Evolutionary conservation across 352 stramenopile species (phyloP).

Genomic region (Peronosclerospora sorghi): DNA sequence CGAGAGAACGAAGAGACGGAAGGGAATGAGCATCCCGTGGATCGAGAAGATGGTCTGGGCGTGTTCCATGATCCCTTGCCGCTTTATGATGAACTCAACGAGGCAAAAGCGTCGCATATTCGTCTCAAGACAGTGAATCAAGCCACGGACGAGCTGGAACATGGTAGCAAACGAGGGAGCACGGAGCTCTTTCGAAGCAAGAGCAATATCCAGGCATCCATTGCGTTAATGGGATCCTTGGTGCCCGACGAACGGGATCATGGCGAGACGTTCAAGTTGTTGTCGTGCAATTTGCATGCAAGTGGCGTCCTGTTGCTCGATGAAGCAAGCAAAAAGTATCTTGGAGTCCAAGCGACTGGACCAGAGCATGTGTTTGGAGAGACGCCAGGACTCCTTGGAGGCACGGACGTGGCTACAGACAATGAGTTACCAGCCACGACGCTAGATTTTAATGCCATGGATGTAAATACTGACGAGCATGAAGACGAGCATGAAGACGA

Average conservation of each 20-base stretch:
- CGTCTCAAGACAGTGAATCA: slow-evolving; percentile 29
- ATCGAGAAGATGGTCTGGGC: slow-evolving; percentile 17
- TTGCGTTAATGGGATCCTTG: slow-evolving; percentile 73
- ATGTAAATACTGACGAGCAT: slow-evolving; percentile 18
- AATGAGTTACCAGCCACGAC: slow-evolving; percentile 15
- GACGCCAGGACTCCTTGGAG: slow-evolving; percentile 11
- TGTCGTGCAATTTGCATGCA: slow-evolving; percentile 65
- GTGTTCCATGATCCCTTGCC: slow-evolving; percentile 50
- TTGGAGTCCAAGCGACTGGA: slow-evolving; percentile 14
- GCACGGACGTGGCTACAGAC: slow-evolving; percentile 13
- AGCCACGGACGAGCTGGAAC: slow-evolving; percentile 8
- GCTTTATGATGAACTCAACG: slow-evolving; percentile 48
- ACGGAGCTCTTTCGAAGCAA: slow-evolving; percentile 31
- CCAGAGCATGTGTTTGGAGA: slow-evolving; percentile 12
- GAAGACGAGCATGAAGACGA: too few relatives aligned
- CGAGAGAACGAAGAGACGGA: slow-evolving; percentile 6
- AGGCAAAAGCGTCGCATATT: slow-evolving; percentile 40
- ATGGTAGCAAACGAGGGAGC: slow-evolving; percentile 9
- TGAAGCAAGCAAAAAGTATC: slow-evolving; percentile 65
- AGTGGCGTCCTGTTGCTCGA: slow-evolving; percentile 69
- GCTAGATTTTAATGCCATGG: slow-evolving; percentile 39
- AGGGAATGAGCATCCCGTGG: slow-evolving; percentile 16
- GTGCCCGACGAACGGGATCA: slow-evolving; percentile 66
- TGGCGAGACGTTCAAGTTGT: slow-evolving; percentile 76
- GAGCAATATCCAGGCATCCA: slow-evolving; percentile 67